Evolutionary conservation across 1,139 yeast species (phyloP), one percentile per base, ranked within the genome.

Genomic region (Hemisphaericaspora subhashii): DNA sequence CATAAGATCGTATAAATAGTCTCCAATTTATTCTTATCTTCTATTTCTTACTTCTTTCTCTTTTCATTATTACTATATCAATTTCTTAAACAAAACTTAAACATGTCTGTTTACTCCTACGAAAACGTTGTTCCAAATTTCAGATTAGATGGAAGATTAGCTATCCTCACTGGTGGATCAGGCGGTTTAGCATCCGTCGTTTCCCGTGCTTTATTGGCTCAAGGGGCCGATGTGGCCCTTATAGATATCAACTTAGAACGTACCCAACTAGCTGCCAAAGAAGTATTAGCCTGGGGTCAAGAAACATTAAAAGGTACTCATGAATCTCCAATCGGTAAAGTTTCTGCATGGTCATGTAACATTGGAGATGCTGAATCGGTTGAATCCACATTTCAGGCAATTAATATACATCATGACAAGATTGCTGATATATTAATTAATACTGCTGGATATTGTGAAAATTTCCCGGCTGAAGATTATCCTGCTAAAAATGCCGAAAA

Each of bases 391-490:
- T 77, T 77, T 44, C 60, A 62, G 16, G 62, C 68, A 28, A 75
- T 86, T 57, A 68, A 72, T 51, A 66, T 64, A 35, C 81, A 76
- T 52, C 87, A 83, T 59, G 77, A 73, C 36, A 74, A 74, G 46
- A 71, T 82, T 36, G 79, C 88, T 28, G 79, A 81, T 52, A 66
- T 84, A 45, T 72, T 86, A 52, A 74, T 86, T 45, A 85, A 86
- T 66, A 74, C 88, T 36, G 94, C 95, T 10, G 94, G 95, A n/a
- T 86, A 82, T 68, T 82, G 88, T 58, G 89, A 84, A 59, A 84
- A 83, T 66, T 78, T 73, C 63, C 77, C 87, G 3, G 94, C 94
- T 21, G 79, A 82, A 53, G 86, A 83, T 37, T 86, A 85, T 63
- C 90, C 92, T 14, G 77, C 87, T 27, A 57, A 63, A 39, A 82